These are phyloP conservation scores for Hondaea fermentalgiana DNA, from an alignment of 108 stramenopile genomes.

Conservation along the genomic window DNA sequence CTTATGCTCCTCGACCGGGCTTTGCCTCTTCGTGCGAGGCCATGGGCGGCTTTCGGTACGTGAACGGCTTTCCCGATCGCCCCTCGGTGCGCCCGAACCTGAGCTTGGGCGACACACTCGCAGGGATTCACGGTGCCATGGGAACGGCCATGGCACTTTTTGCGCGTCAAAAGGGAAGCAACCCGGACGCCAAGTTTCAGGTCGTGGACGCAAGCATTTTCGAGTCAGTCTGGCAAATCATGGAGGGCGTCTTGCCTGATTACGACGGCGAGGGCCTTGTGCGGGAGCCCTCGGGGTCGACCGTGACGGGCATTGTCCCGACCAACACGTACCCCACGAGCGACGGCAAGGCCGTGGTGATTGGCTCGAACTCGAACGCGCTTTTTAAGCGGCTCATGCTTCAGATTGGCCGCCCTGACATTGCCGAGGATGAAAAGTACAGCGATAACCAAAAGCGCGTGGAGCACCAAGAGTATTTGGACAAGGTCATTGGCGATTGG, in stretches of 20 bases:
- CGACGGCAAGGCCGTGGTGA: not conserved
- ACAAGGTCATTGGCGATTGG: not conserved
- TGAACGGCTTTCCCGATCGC: not conserved
- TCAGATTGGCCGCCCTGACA: not conserved
- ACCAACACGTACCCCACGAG: constrained; percentile 5
- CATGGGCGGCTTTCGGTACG: constrained; percentile 6
- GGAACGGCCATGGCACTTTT: constrained; percentile 8
- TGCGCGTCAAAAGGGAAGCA: not conserved
- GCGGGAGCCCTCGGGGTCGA: not conserved
- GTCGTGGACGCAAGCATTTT: not conserved
- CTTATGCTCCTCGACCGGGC: not conserved
- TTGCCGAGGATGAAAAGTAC: not conserved
- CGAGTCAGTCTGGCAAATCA: constrained; percentile 11
- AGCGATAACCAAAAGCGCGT: not conserved
- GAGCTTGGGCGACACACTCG: not conserved
- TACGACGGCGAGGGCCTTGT: constrained; percentile 12
- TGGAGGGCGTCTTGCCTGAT: not conserved
- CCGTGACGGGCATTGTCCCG: constrained; percentile 2
- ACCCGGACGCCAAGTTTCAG: not conserved
- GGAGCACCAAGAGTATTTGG: not conserved
- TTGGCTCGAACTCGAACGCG: not conserved
- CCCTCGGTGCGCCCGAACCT: not conserved
- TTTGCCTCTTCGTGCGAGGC: constrained; percentile 7
- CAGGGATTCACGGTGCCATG: not conserved
- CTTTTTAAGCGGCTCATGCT: not conserved